Evolutionary conservation across 257 asterid species (phyloP), one percentile per base, ranked within the genome.

Genomic region (Primulina tabacum): DNA sequence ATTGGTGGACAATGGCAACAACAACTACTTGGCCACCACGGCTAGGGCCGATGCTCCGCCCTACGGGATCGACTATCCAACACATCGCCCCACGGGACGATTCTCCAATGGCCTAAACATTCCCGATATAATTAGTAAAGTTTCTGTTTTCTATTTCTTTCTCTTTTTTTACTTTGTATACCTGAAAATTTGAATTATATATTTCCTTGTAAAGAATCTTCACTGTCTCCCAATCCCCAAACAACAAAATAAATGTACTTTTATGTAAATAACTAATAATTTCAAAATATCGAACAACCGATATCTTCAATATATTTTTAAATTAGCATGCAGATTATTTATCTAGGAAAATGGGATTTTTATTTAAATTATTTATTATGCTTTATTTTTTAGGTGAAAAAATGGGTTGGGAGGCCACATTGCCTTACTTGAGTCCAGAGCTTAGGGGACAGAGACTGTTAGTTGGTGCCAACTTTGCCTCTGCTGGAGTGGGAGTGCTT

Each of bases 381-480:
- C 2, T 38, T 10, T 28, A 38, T 14, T 17, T 4, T 47, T 33
- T 67, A 90, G 97, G 97, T 78, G 91, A 89, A 74, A 20, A 76
- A 9, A 76, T 86, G 78, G 97, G 96, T 1, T 79, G 86, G 82
- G 84, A 87, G 55, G 65, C 86, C 2, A 71, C 88, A 58, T 35
- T 87, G 67, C 90, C 97, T 38, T 91, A 89, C 76, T 78, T 91
- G 72, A 81, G 86, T 65, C 97, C 95, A 34, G 78, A 69, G 69
- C 80, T 89, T 1, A 75, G 0, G 3, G 96, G 92, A 17, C 34
- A 81, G 58, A 87, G 82, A 69, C 76, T 91, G 21, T 74, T 87
- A 6, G 86, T 78, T 67, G 97, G 97, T 57, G 96, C 97, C 72
- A 91, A 91, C 78, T 91, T 91, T 79, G 97, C 96, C 7, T 91